Conservation (phyloP, 2,329 filamentous ascomycete genomes). For the Curvularia verruculosa region DNA sequence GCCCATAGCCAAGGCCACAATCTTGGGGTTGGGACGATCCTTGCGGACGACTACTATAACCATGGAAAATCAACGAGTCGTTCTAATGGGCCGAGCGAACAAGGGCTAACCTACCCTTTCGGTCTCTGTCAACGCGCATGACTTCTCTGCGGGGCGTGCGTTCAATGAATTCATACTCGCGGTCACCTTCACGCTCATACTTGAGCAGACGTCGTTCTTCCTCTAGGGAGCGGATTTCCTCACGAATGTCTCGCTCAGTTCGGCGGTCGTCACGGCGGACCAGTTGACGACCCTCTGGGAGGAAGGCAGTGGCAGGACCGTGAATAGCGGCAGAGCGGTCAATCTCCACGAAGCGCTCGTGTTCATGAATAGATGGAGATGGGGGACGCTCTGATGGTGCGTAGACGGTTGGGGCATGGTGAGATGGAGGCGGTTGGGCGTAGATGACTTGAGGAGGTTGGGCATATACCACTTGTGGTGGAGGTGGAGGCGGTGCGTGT, state of each 20-base stretch:
- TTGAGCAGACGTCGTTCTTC: slow-evolving; percentile 65
- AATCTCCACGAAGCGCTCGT: slow-evolving; percentile 49
- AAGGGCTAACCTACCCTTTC: slow-evolving; percentile 94
- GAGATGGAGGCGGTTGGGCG: slow-evolving; percentile 20
- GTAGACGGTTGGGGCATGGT: slow-evolving; percentile 38
- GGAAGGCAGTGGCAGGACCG: slow-evolving; percentile 56
- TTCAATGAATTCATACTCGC: slow-evolving; percentile 68
- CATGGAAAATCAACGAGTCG: slow-evolving; percentile 45
- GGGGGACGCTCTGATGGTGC: slow-evolving; percentile 41
- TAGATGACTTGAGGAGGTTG: slow-evolving; percentile 23
- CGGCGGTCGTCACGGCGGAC: slow-evolving; percentile 30
- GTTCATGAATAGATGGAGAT: slow-evolving; percentile 43
- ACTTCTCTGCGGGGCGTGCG: slow-evolving; percentile 58
- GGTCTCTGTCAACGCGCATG: slow-evolving; percentile 81
- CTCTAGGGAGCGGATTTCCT: slow-evolving; percentile 75
- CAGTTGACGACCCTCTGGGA: slow-evolving; percentile 50
- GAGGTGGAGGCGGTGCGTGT: slow-evolving; percentile 31
- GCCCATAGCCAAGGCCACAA: slow-evolving; percentile 42
- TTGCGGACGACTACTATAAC: slow-evolving; percentile 39
- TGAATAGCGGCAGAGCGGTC: slow-evolving; percentile 56
- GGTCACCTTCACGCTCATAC: slow-evolving; percentile 61
- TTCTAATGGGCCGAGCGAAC: slow-evolving; percentile 71
- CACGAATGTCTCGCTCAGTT: slow-evolving; percentile 69
- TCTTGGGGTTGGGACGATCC: slow-evolving; percentile 50
- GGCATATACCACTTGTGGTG: slow-evolving; percentile 27